Evolutionary conservation across 2,329 filamentous ascomycete species (phyloP), one percentile per base, ranked within the genome.

Genomic region (Aureobasidium pullulans): DNA sequence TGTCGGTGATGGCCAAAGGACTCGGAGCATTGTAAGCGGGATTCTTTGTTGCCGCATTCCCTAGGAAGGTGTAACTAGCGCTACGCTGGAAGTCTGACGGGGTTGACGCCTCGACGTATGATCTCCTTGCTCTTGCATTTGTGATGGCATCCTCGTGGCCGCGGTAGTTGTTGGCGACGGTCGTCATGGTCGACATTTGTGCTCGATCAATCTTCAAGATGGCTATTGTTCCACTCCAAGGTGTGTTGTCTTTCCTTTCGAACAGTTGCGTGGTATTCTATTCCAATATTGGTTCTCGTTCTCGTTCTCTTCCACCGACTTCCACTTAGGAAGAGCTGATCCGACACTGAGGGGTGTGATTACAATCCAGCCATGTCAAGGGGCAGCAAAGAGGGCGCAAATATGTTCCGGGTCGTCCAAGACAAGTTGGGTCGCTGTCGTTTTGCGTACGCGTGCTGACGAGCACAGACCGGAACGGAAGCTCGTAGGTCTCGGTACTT

Each of bases 61-160:
- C 76, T n/a, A 84, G 69, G 63, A 80, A 77, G 48, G 79, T 81
- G 69, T 81, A 84, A 65, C 82, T 85, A 34, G 83, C 82, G 49
- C 82, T 78, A 60, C 81, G 77, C 31, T 78, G 77, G 32, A 84
- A 64, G 29, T 71, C 65, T 43, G 64, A 57, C 15, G 37, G 28
- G 15, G 34, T 59, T 3, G 47, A 43, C 15, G 43, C 31, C 28
- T 61, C 44, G 42, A 43, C 5, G 48, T 46, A 47, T 4, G 42
- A 37, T 32, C 39, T 57, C 16, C 54, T 57, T 13, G 54, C 39
- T 44, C 57, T 16, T 15, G 43, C 15, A 29, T 15, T 37, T 42
- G 46, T 28, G n/a, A 42, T 36, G 1, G 15, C 44, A 19, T 49
- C 46, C 11, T 8, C 29, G 28, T 53, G 46, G 37, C 31, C 48